Conservation (phyloP, 2,329 filamentous ascomycete species). For the Alternaria incomplexa region DNA sequence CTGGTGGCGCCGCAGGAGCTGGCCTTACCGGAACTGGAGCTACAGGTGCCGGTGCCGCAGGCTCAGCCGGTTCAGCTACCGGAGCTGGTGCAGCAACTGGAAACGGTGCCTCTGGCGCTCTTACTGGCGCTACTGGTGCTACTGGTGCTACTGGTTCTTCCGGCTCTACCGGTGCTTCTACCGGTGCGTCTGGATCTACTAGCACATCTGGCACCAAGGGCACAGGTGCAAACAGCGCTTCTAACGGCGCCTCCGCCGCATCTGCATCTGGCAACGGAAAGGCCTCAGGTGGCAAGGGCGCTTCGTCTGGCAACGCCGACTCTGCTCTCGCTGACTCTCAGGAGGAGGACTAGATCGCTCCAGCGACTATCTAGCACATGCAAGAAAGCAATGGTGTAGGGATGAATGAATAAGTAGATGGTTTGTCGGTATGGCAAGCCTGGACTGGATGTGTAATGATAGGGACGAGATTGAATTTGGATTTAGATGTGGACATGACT, state of each 20-base stretch:
- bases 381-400: neutral
- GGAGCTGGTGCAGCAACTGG: neutral
- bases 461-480: neutral
- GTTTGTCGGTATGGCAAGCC: neutral
- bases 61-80: neutral
- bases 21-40: neutral
- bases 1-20: neutral
- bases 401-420: neutral
- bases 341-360: slow-evolving; percentile 18
- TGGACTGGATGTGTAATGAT: neutral
- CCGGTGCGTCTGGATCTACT: neutral
- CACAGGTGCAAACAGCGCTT: neutral
- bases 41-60: neutral
- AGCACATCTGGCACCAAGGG: neutral
- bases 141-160: neutral
- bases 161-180: neutral
- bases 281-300: neutral
- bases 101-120: neutral
- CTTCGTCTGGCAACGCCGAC: slow-evolving; percentile 10
- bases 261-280: slow-evolving; percentile 1
- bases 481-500: neutral
- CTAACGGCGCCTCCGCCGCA: neutral
- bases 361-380: neutral
- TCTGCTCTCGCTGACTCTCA: slow-evolving; percentile 20
- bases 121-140: neutral